A percentile compares a stretch with the other conserved stretches of the same genome.
Evolutionary conservation across 2,329 filamentous ascomycete species (phyloP).

Genomic region (Bipolaris sorokiniana): DNA sequence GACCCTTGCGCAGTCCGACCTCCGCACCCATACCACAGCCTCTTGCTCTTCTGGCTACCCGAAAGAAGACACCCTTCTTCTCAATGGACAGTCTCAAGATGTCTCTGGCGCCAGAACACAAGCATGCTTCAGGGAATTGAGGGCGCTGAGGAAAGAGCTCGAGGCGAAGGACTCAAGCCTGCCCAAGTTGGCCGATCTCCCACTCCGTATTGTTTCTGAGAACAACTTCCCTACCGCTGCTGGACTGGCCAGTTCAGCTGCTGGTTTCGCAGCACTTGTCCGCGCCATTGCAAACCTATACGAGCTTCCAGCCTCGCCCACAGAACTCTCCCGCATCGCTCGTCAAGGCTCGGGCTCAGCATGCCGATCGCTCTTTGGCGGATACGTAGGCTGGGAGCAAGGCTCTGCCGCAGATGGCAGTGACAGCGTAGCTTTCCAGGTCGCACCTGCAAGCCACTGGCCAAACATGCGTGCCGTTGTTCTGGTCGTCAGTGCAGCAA

Average conservation of each 20-base stretch:
- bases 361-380: slow-evolving; percentile 90
- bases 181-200: slow-evolving; percentile 78
- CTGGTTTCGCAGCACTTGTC: slow-evolving; percentile 71
- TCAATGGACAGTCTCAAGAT: slow-evolving; percentile 84
- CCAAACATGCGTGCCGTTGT: slow-evolving; percentile 92
- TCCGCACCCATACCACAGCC: slow-evolving; percentile 94
- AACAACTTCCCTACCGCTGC: slow-evolving; percentile 99
- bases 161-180: slow-evolving; percentile 74
- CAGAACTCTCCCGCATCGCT: slow-evolving; percentile 86
- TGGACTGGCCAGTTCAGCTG: slow-evolving; percentile 73
- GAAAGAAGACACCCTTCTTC: slow-evolving; percentile 72
- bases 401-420: slow-evolving; percentile 77
- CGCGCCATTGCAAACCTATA: slow-evolving; percentile 92
- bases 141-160: slow-evolving; percentile 74
- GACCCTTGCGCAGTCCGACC: slow-evolving; percentile 90
- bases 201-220: slow-evolving; percentile 86
- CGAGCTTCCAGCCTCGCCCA: slow-evolving; percentile 77
- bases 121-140: slow-evolving; percentile 88
- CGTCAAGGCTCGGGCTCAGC: slow-evolving; percentile 94
- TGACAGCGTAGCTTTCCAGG: slow-evolving; percentile 86
- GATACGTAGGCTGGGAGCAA: slow-evolving; percentile 93
- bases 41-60: slow-evolving; percentile 79
- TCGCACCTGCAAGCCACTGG: slow-evolving; percentile 90
- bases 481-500: slow-evolving; percentile 87
- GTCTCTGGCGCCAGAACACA: slow-evolving; percentile 89